Evolutionary conservation across 768 basidiomycete genomes (phyloP), one percentile per base, ranked within the genome.

Genomic region (Termitomyces sp.): DNA sequence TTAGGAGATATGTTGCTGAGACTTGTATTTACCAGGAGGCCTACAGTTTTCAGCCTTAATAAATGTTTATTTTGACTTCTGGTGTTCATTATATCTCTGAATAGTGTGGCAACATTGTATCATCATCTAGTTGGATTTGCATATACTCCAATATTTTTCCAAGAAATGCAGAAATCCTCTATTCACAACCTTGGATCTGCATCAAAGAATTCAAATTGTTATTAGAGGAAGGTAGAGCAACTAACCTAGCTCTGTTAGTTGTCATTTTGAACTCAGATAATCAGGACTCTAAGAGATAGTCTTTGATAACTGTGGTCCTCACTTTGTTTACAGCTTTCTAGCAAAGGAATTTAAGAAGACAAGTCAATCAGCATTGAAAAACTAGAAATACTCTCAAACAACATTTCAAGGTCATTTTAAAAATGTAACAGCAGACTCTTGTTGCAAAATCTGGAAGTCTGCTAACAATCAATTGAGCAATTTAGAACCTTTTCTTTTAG

Each of bases 401-500:
- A 73, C 13, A 69, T 65, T 20, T 93, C 67, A 9, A 91, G 70
- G 67, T 95, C 93, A 27, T 74, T 72, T 30, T 84, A 73, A 11
- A 79, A 76, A 65, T 85, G 77, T 2, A 80, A 69, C 8, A 86
- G 79, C 70, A 87, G 74, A 53, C 75, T 75, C 41, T 63, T 67
- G 69, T 75, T 63, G 66, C 72, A 68, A 20, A 69, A 67, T 7
- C 67, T 69, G 8, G 66, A 64, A 13, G 79, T 72, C 39, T 69
- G 76, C 90, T 93, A 96, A 48, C 78, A 81, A 59, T 89, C 88
- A 15, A 83, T 71, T 34, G 97, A 72, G 95, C 96, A 97, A 54
- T 76, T 80, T 15, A 95, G 68, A 4, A 91, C 86, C 68, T 93
- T 92, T 68, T 93, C 92, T 69, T 93, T 89, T n/a, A 96, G 74